phyloP scores from a whole-genome alignment of 129 eudicot genomes.

The Artemisia argyi region DNA sequence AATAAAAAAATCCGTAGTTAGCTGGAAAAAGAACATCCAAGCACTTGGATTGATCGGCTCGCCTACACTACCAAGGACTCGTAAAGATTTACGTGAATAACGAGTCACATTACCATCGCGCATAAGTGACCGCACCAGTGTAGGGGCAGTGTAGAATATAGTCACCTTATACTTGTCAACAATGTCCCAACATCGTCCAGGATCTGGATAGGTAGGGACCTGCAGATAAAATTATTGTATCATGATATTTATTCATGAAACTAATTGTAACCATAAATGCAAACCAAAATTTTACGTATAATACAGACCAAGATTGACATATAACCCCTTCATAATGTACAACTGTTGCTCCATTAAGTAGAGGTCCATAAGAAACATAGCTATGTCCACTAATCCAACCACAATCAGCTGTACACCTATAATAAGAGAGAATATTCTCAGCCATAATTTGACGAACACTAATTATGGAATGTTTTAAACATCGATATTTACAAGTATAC shows the following conservation, averaged over 20 bases:
- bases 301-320: neutral
- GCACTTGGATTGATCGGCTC: conserved; percentile 99
- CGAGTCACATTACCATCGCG: conserved; percentile 88
- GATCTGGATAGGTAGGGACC: too few species aligned
- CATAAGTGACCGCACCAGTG: conserved; percentile 96
- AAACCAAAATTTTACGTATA: neutral
- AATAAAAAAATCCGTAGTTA: neutral
- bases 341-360: conserved; percentile 89
- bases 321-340: conserved; percentile 88
- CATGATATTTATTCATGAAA: too few species aligned
- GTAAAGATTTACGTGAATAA: conserved; percentile 90
- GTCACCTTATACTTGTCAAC: conserved; percentile 97
- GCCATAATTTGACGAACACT: neutral
- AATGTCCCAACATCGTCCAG: conserved; percentile 96
- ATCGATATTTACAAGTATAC: conserved; percentile 68
- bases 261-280: too few species aligned
- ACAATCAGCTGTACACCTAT: conserved; percentile 99
- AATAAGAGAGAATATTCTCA: conserved; percentile 3
- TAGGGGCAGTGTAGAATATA: conserved; percentile 94
- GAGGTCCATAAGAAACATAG: conserved; percentile 93
- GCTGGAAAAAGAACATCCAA: conserved; percentile 68
- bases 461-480: neutral
- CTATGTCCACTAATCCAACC: conserved; percentile 99
- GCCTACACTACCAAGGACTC: conserved; percentile 98
- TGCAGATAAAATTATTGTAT: too few species aligned